Conservation (phyloP, 1,284 basidiomycete genomes). For the Coriolopsis trogii region DNA sequence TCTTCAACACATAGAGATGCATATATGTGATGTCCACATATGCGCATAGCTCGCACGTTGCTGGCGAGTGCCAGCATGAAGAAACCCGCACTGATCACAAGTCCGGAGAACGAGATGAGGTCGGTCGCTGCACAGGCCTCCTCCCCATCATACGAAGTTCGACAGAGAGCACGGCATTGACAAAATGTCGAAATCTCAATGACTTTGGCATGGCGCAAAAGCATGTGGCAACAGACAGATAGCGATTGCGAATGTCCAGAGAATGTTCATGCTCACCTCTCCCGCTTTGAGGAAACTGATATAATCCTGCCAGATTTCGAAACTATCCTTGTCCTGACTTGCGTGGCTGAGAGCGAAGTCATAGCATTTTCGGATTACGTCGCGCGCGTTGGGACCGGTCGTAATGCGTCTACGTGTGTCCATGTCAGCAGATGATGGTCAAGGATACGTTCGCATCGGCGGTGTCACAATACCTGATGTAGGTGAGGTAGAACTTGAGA, state of each 20-base stretch:
- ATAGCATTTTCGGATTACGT: slow-evolving; percentile 86
- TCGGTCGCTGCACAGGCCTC: too few relatives aligned
- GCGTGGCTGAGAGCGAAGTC: slow-evolving; percentile 93
- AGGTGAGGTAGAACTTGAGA: slow-evolving; percentile 85
- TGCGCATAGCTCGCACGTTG: too few relatives aligned
- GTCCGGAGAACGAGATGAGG: too few relatives aligned
- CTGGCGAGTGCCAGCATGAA: too few relatives aligned
- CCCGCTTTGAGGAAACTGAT: slow-evolving; percentile 85
- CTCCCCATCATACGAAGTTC: too few relatives aligned
- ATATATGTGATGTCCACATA: too few relatives aligned
- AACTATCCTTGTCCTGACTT: slow-evolving; percentile 82
- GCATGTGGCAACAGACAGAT: too few relatives aligned
- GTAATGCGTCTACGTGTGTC: slow-evolving; percentile 40
- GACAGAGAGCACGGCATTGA: too few relatives aligned
- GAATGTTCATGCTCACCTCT: too few relatives aligned
- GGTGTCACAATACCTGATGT: slow-evolving; percentile 65
- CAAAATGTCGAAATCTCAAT: background rate
- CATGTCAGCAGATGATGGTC: background rate
- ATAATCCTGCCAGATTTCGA: slow-evolving; percentile 78
- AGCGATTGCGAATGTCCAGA: too few relatives aligned
- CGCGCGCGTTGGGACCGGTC: slow-evolving; percentile 59
- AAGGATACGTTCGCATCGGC: background rate
- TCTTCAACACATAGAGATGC: too few relatives aligned
- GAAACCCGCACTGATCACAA: too few relatives aligned
- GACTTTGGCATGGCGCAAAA: background rate